Evolutionary conservation across 2,329 filamentous ascomycete genomes (phyloP).

Genomic region (Domatiomyces catenatus): DNA sequence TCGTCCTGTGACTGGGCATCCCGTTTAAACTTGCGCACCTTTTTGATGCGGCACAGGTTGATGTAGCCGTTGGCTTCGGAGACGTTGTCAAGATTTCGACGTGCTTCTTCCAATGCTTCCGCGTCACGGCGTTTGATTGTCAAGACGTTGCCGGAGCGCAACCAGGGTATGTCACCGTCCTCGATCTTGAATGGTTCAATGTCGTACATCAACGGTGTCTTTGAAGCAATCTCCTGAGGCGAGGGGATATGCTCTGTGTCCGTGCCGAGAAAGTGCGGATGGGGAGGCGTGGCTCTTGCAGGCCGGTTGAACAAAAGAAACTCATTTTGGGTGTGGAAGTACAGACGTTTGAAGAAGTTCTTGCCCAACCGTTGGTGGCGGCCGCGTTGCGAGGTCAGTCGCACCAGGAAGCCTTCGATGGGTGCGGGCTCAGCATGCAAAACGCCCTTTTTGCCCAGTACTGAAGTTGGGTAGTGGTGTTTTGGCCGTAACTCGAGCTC

Average conservation of each 20-base stretch:
- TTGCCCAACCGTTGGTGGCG: conserved; percentile 42
- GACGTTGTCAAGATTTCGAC: conserved; percentile 44
- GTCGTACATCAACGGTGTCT: conserved; percentile 46
- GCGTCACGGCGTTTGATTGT: conserved; percentile 38
- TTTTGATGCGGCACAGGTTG: conserved; percentile 41
- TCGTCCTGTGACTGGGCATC: conserved; percentile 40
- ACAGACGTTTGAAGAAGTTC: conserved; percentile 50
- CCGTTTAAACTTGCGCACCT: conserved; percentile 40
- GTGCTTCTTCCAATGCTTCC: conserved; percentile 43
- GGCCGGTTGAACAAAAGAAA: conserved; percentile 48
- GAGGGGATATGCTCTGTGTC: conserved; percentile 35
- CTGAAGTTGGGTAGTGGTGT: conserved; percentile 44
- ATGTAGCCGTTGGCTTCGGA: conserved; percentile 48
- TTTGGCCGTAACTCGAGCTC: conserved; percentile 52
- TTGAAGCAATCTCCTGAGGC: conserved; percentile 38
- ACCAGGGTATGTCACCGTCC: conserved; percentile 41
- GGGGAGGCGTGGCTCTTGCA: conserved; percentile 43
- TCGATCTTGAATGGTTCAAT: conserved; percentile 44
- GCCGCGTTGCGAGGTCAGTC: conserved; percentile 49
- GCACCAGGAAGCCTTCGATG: conserved; percentile 50
- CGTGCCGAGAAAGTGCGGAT: conserved; percentile 39
- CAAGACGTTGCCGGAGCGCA: conserved; percentile 32
- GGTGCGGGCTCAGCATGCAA: conserved; percentile 43
- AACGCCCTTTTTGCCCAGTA: conserved; percentile 23
- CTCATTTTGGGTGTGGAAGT: conserved; percentile 50